Base-by-base conservation (phyloP, 495 filamentous ascomycete genomes). In the Xylona heveae region DNA sequence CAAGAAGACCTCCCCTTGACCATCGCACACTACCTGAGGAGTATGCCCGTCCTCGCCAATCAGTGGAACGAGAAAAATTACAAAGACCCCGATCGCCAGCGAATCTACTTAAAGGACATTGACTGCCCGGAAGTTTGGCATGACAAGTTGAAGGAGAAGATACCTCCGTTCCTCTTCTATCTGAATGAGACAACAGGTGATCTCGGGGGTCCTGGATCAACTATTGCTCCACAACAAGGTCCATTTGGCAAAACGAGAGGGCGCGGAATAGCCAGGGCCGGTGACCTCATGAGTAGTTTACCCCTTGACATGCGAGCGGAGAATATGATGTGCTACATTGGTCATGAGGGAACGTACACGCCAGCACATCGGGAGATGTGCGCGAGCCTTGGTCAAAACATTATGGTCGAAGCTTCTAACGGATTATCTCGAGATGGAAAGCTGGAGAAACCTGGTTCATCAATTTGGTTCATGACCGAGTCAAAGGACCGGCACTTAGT, bases 401-500 rank as follows among this genome's bases (percentile, higher is more conserved):
- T 97, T 32, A 97, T 97, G 88, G 80, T 97, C 2, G 77, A 92
- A 37, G 71, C 80, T 1, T 92, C 83, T 3, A 55, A 52, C 24
- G 52, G 55, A 1, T 46, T 58, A 3, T 48, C 51, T 14, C 67
- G 71, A 26, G 56, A 74, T 26, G 66, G 66, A 5, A 67, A 81
- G 36, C 53, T 50, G 14, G 79, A 83, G 38, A 75, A 66, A 36
- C 68, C 73, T 0, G 85, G 88, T 1, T 85, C 76, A 15, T 94
- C 88, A 1, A 70, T 97, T 24, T 97, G 88, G 88, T 88, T 95
- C 42, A 93, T 97, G 88, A 94, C 85, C 0, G 78, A 88, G 43
- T 78, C 71, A 9, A 78, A 79, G 42, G 85, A 97, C 42, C 77
- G 88, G 0, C 68, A 78, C 36, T 54, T 78, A 5, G 78, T 94